These are phyloP conservation scores for Boletellus dicymbophilus DNA, from an alignment of 1,284 basidiomycete species.

Conservation along the genomic window DNA sequence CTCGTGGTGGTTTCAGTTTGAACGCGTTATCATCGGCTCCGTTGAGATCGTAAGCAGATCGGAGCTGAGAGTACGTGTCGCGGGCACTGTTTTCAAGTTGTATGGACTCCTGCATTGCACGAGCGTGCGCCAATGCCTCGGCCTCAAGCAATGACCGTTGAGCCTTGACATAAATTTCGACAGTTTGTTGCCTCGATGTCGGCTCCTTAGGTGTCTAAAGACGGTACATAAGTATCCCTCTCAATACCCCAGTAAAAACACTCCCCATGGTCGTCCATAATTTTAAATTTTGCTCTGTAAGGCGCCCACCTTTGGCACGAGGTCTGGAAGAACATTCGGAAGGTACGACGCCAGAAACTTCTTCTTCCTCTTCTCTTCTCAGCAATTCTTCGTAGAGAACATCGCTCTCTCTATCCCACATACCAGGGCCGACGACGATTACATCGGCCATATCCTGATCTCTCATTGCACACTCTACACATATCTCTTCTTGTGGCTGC, in stretches of 20 bases:
- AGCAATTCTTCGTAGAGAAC: constrained; percentile 79
- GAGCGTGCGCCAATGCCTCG: constrained; percentile 71
- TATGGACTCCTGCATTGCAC: constrained; percentile 75
- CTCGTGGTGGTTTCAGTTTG: constrained; percentile 64
- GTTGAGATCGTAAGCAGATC: constrained; percentile 69
- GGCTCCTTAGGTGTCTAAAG: constrained; percentile 78
- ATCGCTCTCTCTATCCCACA: constrained; percentile 94
- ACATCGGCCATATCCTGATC: constrained; percentile 99
- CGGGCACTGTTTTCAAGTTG: constrained; percentile 73
- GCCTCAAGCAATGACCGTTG: constrained; percentile 74
- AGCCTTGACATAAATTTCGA: constrained; percentile 69
- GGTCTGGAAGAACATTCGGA: constrained; percentile 56
- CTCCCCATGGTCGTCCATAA: constrained; percentile 86
- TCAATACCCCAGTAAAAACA: constrained; percentile 12
- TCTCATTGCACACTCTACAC: constrained; percentile 98
- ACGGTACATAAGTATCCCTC: background rate
- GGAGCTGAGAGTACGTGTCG: constrained; percentile 74
- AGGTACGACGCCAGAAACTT: constrained; percentile 45
- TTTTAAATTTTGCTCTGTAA: constrained; percentile 83
- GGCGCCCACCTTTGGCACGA: constrained; percentile 62
- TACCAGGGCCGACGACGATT: constrained; percentile 80
- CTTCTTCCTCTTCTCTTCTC: constrained; percentile 73
- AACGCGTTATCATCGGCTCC: constrained; percentile 56
- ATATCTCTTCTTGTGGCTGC: constrained; percentile 76
- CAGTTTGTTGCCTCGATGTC: constrained; percentile 70